A percentile compares a stretch with the other conserved stretches of the same genome.
phyloP scores from a whole-genome alignment of 2,329 filamentous ascomycete genomes.

The Scedosporium boydii region DNA sequence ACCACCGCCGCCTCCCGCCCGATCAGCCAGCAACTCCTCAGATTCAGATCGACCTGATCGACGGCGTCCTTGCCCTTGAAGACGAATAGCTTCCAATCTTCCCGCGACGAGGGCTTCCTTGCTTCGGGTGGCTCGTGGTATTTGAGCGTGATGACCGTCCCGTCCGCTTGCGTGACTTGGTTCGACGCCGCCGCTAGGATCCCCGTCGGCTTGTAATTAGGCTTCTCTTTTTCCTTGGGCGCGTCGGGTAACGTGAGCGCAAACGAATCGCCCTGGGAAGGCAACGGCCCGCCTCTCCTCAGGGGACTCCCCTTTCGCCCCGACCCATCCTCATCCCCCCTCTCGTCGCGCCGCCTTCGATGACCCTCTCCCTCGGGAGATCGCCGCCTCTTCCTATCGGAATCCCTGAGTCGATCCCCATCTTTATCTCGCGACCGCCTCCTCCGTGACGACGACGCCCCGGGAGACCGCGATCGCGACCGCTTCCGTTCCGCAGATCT shows the following conservation, averaged over 20 bases:
- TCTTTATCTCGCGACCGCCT: background rate
- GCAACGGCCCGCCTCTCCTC: slow-evolving; percentile 38
- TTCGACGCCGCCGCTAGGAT: slow-evolving; percentile 84
- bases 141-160: slow-evolving; percentile 73
- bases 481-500: background rate
- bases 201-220: slow-evolving; percentile 76
- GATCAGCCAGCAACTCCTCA: slow-evolving; percentile 81
- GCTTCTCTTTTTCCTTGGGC: slow-evolving; percentile 65
- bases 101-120: slow-evolving; percentile 69
- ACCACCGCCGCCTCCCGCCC: slow-evolving; percentile 73
- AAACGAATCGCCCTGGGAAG: slow-evolving; percentile 51
- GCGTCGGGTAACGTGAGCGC: slow-evolving; percentile 29
- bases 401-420: background rate
- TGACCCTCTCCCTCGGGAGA: background rate
- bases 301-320: slow-evolving; percentile 11
- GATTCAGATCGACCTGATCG: slow-evolving; percentile 68
- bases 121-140: slow-evolving; percentile 94
- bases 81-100: slow-evolving; percentile 82
- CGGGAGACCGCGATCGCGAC: background rate
- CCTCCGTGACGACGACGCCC: background rate
- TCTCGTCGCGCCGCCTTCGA: background rate
- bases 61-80: slow-evolving; percentile 79
- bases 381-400: background rate
- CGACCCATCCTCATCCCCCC: background rate
- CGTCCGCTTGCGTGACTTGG: slow-evolving; percentile 58